phyloP scores from a whole-genome alignment of 2,329 filamentous ascomycete genomes.

The Capronia coronata region DNA sequence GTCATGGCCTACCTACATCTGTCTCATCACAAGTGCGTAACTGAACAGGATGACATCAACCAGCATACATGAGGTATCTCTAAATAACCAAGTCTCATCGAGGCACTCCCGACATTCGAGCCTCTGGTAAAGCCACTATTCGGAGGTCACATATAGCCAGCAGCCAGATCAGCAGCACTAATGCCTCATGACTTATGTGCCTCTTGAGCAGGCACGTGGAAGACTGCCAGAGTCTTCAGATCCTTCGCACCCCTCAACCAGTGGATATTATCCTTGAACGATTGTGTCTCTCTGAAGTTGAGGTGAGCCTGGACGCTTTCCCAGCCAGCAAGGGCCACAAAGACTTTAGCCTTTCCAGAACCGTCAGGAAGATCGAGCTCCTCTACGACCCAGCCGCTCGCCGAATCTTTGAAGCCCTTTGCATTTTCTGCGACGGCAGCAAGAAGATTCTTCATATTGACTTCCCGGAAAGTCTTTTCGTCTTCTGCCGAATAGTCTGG shows the following conservation, averaged over 20 bases:
- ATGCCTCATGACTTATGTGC: conserved; percentile 1
- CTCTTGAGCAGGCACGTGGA: conserved; percentile 22
- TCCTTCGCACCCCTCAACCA: conserved; percentile 25
- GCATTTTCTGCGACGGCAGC: conserved; percentile 10
- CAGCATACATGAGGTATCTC: too few species aligned
- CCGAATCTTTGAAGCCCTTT: conserved; percentile 22
- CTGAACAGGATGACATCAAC: too few species aligned
- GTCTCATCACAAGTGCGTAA: too few species aligned
- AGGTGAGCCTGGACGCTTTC: conserved; percentile 36
- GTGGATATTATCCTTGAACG: conserved; percentile 34
- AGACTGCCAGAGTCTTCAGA: conserved; percentile 22
- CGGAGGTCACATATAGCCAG: too few species aligned
- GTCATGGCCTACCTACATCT: too few species aligned
- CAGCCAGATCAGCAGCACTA: not conserved
- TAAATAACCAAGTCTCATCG: too few species aligned
- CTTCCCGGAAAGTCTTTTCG: conserved; percentile 19
- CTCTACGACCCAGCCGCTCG: conserved; percentile 29
- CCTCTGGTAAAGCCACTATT: too few species aligned
- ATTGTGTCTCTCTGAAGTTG: conserved; percentile 34
- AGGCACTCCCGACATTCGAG: too few species aligned
- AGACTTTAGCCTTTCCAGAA: conserved; percentile 29
- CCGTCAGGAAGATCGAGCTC: conserved; percentile 31
- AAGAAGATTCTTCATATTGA: conserved; percentile 21
- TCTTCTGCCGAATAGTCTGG: conserved; percentile 23
- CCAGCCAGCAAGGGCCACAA: conserved; percentile 36